Evolutionary conservation across 2,329 filamentous ascomycete genomes (phyloP).

Genomic region (Mycocentrospora acerina): DNA sequence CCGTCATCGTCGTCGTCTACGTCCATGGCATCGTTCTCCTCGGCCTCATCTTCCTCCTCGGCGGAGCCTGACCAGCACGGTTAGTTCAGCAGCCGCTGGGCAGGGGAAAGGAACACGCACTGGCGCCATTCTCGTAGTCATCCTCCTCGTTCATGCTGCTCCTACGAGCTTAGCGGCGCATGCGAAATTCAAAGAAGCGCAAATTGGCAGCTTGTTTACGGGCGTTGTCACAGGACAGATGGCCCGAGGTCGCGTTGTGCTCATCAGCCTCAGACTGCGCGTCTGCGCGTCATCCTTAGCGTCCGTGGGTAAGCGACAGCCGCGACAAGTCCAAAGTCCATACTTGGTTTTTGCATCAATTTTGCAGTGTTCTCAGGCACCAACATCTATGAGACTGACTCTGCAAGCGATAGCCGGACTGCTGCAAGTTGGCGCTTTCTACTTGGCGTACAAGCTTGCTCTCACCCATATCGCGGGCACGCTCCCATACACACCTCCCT

Average conservation of each 20-base stretch:
- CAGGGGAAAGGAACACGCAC: constrained; percentile 16
- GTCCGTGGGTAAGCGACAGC: too few relatives aligned
- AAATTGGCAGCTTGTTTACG: neutral
- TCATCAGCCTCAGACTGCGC: constrained; percentile 8
- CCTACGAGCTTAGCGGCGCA: constrained; percentile 12
- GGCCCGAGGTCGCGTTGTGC: constrained; percentile 5
- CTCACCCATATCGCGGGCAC: too few relatives aligned
- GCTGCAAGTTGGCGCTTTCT: too few relatives aligned
- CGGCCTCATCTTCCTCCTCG: constrained; percentile 30
- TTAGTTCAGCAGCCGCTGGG: constrained; percentile 7
- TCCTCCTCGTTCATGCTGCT: constrained; percentile 49
- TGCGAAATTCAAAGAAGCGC: neutral
- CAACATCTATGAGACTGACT: too few relatives aligned
- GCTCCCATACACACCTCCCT: too few relatives aligned
- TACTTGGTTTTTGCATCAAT: too few relatives aligned
- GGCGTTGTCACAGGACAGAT: neutral
- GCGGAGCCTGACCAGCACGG: constrained; percentile 19
- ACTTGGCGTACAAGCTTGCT: too few relatives aligned
- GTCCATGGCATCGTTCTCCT: constrained; percentile 49
- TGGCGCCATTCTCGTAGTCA: constrained; percentile 46
- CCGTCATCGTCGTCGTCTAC: constrained; percentile 47
- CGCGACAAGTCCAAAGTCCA: too few relatives aligned
- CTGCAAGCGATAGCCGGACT: too few relatives aligned
- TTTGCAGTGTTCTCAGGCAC: too few relatives aligned
- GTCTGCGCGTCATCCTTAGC: neutral